Percentiles rank a stretch among this genome's conserved stretches.
Conservation (phyloP, 371 early-diverging fungal genomes). For the Mortierella sp. region DNA sequence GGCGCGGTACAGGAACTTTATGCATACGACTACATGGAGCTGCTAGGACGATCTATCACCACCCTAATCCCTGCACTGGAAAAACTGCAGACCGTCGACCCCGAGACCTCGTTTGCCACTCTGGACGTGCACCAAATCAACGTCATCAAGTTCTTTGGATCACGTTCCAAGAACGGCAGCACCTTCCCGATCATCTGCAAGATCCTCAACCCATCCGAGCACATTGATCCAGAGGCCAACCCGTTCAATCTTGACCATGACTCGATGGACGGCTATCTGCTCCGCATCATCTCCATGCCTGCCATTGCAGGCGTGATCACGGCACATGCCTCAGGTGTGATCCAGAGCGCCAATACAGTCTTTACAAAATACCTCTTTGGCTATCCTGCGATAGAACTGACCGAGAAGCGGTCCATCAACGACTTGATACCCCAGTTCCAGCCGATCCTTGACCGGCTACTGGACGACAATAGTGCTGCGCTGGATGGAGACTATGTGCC, state of each 20-base stretch:
- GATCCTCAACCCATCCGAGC: slow-evolving; percentile 49
- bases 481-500: slow-evolving; percentile 28
- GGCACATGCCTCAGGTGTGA: slow-evolving; percentile 59
- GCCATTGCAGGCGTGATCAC: slow-evolving; percentile 77
- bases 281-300: slow-evolving; percentile 74
- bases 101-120: slow-evolving; percentile 33
- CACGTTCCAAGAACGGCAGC: slow-evolving; percentile 63
- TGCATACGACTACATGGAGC: slow-evolving; percentile 60
- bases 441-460: slow-evolving; percentile 56
- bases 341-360: slow-evolving; percentile 71
- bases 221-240: slow-evolving; percentile 35
- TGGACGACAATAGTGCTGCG: slow-evolving; percentile 19
- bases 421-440: slow-evolving; percentile 73
- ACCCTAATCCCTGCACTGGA: slow-evolving; percentile 61
- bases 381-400: slow-evolving; percentile 63
- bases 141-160: slow-evolving; percentile 68
- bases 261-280: slow-evolving; percentile 40
- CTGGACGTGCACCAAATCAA: slow-evolving; percentile 60
- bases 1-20: slow-evolving; percentile 65
- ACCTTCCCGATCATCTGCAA: slow-evolving; percentile 71
- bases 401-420: slow-evolving; percentile 59
- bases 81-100: slow-evolving; percentile 37
- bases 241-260: slow-evolving; percentile 23
- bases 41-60: slow-evolving; percentile 58
- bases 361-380: slow-evolving; percentile 79